Percentiles rank a stretch among this genome's conserved stretches.
phyloP scores from a whole-genome alignment of 305 asterid species.

The Solanum aculeatissimum region DNA sequence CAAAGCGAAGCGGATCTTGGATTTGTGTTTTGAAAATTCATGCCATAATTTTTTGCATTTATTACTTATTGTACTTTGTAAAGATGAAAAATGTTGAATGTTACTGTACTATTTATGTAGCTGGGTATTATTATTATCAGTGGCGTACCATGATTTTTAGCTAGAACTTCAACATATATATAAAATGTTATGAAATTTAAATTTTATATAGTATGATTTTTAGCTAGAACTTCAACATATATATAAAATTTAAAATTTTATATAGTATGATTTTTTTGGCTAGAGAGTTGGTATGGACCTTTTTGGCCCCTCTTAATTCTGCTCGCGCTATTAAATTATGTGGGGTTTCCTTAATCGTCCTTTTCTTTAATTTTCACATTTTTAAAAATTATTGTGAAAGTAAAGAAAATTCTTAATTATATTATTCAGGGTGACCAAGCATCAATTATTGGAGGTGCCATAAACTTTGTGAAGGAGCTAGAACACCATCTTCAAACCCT shows the following conservation, averaged over 20 bases:
- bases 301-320: background rate
- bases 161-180: background rate
- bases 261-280: background rate
- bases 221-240: background rate
- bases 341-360: background rate
- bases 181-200: background rate
- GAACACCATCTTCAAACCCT: slow-evolving; percentile 39
- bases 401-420: background rate
- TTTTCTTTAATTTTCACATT: background rate
- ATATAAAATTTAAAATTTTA: too few relatives aligned
- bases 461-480: slow-evolving; percentile 39
- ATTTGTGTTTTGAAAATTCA: background rate
- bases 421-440: slow-evolving; percentile 35
- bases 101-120: background rate
- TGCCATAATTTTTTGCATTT: background rate
- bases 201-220: background rate
- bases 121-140: background rate
- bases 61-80: background rate
- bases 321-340: background rate
- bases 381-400: background rate
- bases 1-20: background rate
- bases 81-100: background rate
- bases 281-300: background rate
- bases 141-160: background rate
- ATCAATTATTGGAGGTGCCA: slow-evolving; percentile 43